Evolutionary conservation across 2,329 filamentous ascomycete species (phyloP).

Genomic region (Aspergillus ruber): DNA sequence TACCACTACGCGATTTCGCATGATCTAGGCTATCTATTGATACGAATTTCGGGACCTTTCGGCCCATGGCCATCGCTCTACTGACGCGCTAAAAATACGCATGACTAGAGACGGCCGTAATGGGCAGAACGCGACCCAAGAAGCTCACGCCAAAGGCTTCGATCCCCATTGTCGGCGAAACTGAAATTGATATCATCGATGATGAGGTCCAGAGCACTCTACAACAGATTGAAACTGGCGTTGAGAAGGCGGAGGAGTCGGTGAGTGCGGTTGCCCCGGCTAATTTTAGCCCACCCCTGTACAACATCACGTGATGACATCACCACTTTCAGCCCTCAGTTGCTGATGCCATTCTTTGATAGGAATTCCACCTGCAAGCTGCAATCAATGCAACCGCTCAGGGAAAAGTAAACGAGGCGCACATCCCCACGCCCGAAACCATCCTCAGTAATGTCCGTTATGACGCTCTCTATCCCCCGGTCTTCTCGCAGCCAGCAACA

Average conservation of each 20-base stretch:
- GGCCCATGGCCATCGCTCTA: slow-evolving; percentile 33
- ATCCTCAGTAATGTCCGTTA: slow-evolving; percentile 65
- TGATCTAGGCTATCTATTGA: slow-evolving; percentile 56
- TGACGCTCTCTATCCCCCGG: slow-evolving; percentile 75
- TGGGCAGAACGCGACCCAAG: slow-evolving; percentile 46
- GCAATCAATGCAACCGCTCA: slow-evolving; percentile 62
- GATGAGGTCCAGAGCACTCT: slow-evolving; percentile 75
- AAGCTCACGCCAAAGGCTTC: slow-evolving; percentile 90
- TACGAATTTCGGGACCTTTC: slow-evolving; percentile 57
- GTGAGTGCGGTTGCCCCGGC: slow-evolving; percentile 56
- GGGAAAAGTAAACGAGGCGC: slow-evolving; percentile 56
- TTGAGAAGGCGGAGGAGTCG: slow-evolving; percentile 95
- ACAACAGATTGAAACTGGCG: slow-evolving; percentile 85
- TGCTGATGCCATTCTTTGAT: slow-evolving; percentile 16
- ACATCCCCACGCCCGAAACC: slow-evolving; percentile 63
- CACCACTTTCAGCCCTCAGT: slow-evolving; percentile 13
- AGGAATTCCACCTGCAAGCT: slow-evolving; percentile 95
- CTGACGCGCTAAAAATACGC: slow-evolving; percentile 32
- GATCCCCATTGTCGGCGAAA: slow-evolving; percentile 79
- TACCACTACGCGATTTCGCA: slow-evolving; percentile 47
- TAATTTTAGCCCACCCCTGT: slow-evolving; percentile 28
- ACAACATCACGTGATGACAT: slow-evolving; percentile 34
- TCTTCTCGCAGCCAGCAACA: slow-evolving; percentile 76
- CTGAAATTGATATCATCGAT: slow-evolving; percentile 86
- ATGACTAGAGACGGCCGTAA: slow-evolving; percentile 41